Evolutionary conservation across 192 early-diverging fungal genomes (phyloP).

Genomic region (Physocladia obscura): DNA sequence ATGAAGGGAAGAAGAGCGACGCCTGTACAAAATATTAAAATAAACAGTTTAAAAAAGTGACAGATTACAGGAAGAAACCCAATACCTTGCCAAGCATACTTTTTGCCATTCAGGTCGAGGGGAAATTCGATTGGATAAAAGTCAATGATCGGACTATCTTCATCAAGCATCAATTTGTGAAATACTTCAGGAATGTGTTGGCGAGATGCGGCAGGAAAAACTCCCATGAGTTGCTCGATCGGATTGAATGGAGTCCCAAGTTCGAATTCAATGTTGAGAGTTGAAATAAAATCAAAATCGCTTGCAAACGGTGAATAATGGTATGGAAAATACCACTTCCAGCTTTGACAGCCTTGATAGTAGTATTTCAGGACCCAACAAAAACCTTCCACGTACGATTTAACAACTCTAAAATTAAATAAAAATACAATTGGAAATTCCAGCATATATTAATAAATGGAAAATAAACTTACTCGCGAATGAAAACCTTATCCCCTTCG

Average conservation of each 20-base stretch:
- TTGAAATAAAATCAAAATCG: conserved; percentile 60
- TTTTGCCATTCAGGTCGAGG: conserved; percentile 97
- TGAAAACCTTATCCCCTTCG: conserved; percentile 54
- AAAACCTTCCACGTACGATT: conserved; percentile 85
- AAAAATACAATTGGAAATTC: neutral
- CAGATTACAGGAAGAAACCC: neutral
- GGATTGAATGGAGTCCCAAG: conserved; percentile 88
- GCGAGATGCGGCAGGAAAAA: conserved; percentile 84
- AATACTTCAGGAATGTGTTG: conserved; percentile 79
- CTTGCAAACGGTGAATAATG: conserved; percentile 96
- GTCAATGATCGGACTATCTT: conserved; percentile 87
- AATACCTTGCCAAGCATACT: conserved; percentile 92
- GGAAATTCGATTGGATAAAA: conserved; percentile 92
- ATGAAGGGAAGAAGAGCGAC: conserved; percentile 99
- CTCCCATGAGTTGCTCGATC: conserved; percentile 98
- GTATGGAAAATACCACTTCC: conserved; percentile 98
- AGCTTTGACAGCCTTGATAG: conserved; percentile 91
- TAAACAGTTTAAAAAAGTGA: neutral
- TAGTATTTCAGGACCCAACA: conserved; percentile 99
- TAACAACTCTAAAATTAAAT: conserved; percentile 59
- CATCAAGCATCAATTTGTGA: conserved; percentile 81
- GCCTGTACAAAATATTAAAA: conserved; percentile 15
- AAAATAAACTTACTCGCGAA: conserved; percentile 41
- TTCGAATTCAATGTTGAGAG: conserved; percentile 70
- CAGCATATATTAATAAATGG: conserved; percentile 16